Evolutionary conservation across 2,329 filamentous ascomycete genomes (phyloP).

Genomic region (Botrytis galanthina): DNA sequence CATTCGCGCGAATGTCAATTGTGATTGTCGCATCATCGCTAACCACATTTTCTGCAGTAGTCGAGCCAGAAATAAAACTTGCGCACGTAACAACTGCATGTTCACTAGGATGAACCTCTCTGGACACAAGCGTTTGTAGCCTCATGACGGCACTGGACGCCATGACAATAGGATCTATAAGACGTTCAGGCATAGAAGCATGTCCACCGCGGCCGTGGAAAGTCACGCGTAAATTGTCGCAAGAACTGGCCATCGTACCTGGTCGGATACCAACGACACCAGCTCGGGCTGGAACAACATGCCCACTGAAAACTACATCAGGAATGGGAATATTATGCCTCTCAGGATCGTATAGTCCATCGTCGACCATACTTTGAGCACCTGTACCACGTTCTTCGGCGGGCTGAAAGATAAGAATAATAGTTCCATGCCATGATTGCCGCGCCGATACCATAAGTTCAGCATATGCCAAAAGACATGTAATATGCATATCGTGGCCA

Average conservation of each 20-base stretch:
- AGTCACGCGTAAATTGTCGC: constrained; percentile 40
- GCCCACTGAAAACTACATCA: constrained; percentile 53
- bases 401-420: constrained; percentile 65
- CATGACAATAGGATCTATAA: constrained; percentile 47
- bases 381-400: constrained; percentile 63
- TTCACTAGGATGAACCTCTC: constrained; percentile 42
- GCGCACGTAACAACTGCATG: constrained; percentile 45
- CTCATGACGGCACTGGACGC: constrained; percentile 43
- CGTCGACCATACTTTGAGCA: constrained; percentile 60
- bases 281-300: constrained; percentile 45
- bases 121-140: constrained; percentile 42
- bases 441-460: constrained; percentile 46
- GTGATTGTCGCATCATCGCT: constrained; percentile 42
- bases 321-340: constrained; percentile 49
- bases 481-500: constrained; percentile 65
- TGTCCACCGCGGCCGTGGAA: constrained; percentile 45
- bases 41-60: constrained; percentile 44
- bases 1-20: constrained; percentile 43
- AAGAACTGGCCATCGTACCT: constrained; percentile 39
- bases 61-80: constrained; percentile 43
- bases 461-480: constrained; percentile 53
- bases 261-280: constrained; percentile 38
- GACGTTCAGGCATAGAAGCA: constrained; percentile 42
- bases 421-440: constrained; percentile 57
- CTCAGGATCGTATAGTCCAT: constrained; percentile 48